Evolutionary conservation across 192 early-diverging fungal species (phyloP).

Genomic region (Geranomyces michiganensis): DNA sequence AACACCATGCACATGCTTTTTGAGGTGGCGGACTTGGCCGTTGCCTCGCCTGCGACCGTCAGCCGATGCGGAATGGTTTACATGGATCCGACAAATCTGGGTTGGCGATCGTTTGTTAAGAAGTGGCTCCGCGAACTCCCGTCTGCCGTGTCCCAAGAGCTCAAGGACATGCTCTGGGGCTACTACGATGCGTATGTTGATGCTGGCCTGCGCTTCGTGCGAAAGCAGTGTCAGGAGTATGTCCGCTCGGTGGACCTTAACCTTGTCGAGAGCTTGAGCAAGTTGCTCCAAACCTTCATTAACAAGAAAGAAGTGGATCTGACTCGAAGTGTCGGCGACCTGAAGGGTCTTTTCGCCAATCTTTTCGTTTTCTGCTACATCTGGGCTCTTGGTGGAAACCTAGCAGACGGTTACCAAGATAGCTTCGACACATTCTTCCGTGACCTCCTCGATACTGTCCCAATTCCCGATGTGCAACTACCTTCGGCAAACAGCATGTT

Average conservation of each 20-base stretch:
- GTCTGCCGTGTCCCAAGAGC: slow-evolving; percentile 35
- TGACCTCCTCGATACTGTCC: slow-evolving; percentile 50
- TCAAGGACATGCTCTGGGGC: slow-evolving; percentile 45
- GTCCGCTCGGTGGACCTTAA: slow-evolving; percentile 57
- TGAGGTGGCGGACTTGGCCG: slow-evolving; percentile 65
- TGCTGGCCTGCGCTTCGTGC: slow-evolving; percentile 52
- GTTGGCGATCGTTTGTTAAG: slow-evolving; percentile 54
- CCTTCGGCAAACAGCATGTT: slow-evolving; percentile 57
- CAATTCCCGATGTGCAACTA: slow-evolving; percentile 50
- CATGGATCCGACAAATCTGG: slow-evolving; percentile 61
- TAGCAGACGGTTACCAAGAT: slow-evolving; percentile 62
- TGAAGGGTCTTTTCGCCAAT: slow-evolving; percentile 48
- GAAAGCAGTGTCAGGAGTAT: slow-evolving; percentile 57
- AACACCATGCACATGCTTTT: slow-evolving; percentile 67
- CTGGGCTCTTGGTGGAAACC: slow-evolving; percentile 62
- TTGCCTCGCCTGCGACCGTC: slow-evolving; percentile 66
- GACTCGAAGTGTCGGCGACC: slow-evolving; percentile 38
- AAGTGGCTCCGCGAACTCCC: slow-evolving; percentile 53
- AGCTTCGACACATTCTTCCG: slow-evolving; percentile 58
- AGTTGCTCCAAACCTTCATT: slow-evolving; percentile 54
- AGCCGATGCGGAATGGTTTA: slow-evolving; percentile 65
- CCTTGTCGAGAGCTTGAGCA: slow-evolving; percentile 54
- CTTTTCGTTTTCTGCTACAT: slow-evolving; percentile 62
- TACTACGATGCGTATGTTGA: slow-evolving; percentile 52
- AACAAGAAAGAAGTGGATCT: slow-evolving; percentile 51